Percentiles rank a stretch among this genome's conserved stretches.
These are phyloP conservation scores for Marasmius sp. DNA, from an alignment of 1,284 basidiomycete species.

Conservation along the genomic window DNA sequence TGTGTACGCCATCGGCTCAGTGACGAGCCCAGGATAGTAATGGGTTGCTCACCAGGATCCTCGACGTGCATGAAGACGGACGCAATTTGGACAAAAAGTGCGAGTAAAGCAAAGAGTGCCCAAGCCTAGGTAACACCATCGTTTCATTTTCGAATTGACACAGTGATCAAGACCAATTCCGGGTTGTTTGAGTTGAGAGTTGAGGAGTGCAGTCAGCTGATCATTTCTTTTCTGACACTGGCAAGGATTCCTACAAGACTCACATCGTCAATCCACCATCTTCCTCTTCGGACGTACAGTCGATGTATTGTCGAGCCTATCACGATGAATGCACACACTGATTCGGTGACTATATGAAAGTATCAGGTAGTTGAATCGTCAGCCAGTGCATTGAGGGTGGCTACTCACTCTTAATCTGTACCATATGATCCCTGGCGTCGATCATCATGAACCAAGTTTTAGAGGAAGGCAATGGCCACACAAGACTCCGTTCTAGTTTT, in stretches of 20 bases:
- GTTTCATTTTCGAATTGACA: neutral
- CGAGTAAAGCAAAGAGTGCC: slow-evolving; percentile 21
- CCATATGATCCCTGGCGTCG: too few relatives aligned
- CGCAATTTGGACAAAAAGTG: slow-evolving; percentile 26
- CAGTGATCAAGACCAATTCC: too few relatives aligned
- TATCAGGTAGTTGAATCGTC: too few relatives aligned
- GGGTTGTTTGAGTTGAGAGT: too few relatives aligned
- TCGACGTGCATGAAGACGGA: slow-evolving; percentile 33
- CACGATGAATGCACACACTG: slow-evolving; percentile 31
- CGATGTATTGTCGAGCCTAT: slow-evolving; percentile 34
- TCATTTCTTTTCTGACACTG: too few relatives aligned
- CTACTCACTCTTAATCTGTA: too few relatives aligned
- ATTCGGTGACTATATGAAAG: too few relatives aligned
- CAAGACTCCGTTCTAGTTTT: too few relatives aligned
- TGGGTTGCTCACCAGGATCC: slow-evolving; percentile 16
- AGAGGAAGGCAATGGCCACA: too few relatives aligned
- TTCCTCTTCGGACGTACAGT: slow-evolving; percentile 31
- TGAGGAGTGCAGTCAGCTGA: too few relatives aligned
- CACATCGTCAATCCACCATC: slow-evolving; percentile 40
- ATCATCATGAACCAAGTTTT: too few relatives aligned
- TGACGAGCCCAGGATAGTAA: slow-evolving; percentile 6
- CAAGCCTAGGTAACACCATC: slow-evolving; percentile 20
- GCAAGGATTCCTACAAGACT: slow-evolving; percentile 8
- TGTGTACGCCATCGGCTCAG: slow-evolving; percentile 4
- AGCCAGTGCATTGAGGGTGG: too few relatives aligned